Conservation (phyloP, 306 rosid species). For the Boehmeria nivea region DNA sequence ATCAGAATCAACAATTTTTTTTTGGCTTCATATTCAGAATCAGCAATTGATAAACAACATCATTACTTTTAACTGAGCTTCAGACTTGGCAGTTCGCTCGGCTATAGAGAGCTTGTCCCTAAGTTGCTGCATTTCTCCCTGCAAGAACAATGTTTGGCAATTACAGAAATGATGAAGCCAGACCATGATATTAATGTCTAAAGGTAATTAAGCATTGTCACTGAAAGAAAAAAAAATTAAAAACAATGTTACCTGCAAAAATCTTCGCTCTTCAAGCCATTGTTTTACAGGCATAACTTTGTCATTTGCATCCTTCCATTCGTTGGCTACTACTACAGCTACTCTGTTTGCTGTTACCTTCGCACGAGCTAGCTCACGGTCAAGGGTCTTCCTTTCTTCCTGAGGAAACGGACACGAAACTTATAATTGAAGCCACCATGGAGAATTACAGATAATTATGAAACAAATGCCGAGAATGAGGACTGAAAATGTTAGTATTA, state of each 20-base stretch:
- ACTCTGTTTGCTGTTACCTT: slow-evolving; percentile 98
- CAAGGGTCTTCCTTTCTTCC: slow-evolving; percentile 98
- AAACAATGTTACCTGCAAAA: slow-evolving; percentile 65
- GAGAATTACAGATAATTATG: slow-evolving; percentile 8
- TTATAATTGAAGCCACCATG: slow-evolving; percentile 16
- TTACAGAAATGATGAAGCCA: slow-evolving; percentile 10
- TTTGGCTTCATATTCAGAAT: not conserved
- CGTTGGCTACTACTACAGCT: slow-evolving; percentile 95
- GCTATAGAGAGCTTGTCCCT: slow-evolving; percentile 84
- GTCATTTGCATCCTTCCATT: slow-evolving; percentile 97
- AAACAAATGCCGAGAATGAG: slow-evolving; percentile 15
- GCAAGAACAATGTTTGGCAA: slow-evolving; percentile 31
- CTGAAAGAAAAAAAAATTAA: not conserved
- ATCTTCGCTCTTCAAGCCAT: slow-evolving; percentile 97
- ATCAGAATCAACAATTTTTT: too few species aligned
- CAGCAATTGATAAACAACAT: slow-evolving; percentile 26
- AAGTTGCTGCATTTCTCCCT: slow-evolving; percentile 97
- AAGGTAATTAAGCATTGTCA: not conserved
- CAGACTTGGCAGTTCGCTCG: slow-evolving; percentile 83
- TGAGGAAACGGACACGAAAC: slow-evolving; percentile 32
- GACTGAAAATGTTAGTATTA: slow-evolving; percentile 30
- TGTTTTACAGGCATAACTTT: slow-evolving; percentile 99
- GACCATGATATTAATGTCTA: slow-evolving; percentile 3
- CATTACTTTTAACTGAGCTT: slow-evolving; percentile 95
- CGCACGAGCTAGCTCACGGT: slow-evolving; percentile 98